Evolutionary conservation across 441 rosid species (phyloP), one percentile per base, ranked within the genome.

Genomic region (Biscutella laevigata): DNA sequence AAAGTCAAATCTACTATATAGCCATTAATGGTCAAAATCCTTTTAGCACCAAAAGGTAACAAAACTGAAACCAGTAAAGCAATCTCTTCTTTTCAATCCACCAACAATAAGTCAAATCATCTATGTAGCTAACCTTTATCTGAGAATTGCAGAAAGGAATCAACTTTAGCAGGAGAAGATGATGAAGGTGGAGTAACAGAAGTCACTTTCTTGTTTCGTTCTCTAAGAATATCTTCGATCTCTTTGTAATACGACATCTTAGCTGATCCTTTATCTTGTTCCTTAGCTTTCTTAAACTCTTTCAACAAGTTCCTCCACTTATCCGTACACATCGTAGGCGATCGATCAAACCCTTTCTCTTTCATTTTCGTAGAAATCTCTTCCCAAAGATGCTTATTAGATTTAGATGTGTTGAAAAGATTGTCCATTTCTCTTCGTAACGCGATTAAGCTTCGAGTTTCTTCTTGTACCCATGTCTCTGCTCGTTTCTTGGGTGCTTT

Each of bases 351-450:
- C 1, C 99, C 97, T 61, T 84, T 88, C 21, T 86, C 95, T 33
- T 83, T 81, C 97, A 92, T 92, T 71, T 84, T 92, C 0, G 74
- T 57, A 1, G 92, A 86, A 24, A 92, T 92, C 71, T 86, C 78
- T 45, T 92, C 95, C 97, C 99, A 92, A n/a, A 92, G 69, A 66
- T 92, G 99, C 48, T 92, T 92, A 60, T 92, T 92, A 1, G 97
- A 92, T 74, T 92, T 88, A 7, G 99, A 84, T 15, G 97, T 88
- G 25, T 92, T 92, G 69, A 92, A 92, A 2, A 84, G 72, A 1
- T 82, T 68, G 42, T 92, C 97, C 88, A 86, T 82, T 56, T 86
- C 89, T 26, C 94, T 68, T 22, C 98, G 74, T 3, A 88, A 53
- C 25, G 59, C 71, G 46, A 92, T 86, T 47, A 92, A 61, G 76